Conservation (phyloP, 129 eudicot genomes). For the Ambrosia artemisiifolia region DNA sequence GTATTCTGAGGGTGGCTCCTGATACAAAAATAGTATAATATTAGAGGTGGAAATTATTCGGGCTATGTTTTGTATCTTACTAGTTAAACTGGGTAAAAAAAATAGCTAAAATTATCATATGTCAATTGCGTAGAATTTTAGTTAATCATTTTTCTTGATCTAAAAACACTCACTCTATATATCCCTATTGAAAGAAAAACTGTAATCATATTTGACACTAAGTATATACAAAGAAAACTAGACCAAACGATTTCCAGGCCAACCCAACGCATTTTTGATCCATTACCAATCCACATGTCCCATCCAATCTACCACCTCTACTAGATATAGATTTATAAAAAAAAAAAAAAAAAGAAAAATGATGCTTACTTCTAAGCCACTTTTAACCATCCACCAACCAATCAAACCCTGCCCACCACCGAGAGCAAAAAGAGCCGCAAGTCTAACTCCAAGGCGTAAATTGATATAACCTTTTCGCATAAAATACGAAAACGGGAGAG, state of each 20-base stretch:
- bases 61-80: background rate
- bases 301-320: no score
- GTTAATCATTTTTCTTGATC: no score
- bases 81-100: background rate
- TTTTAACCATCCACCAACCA: conserved; percentile 99
- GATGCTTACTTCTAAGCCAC: conserved; percentile 80
- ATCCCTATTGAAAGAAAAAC: no score
- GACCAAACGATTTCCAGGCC: no score
- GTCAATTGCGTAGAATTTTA: no score
- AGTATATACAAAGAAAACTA: no score
- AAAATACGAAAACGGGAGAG: conserved; percentile 88
- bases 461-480: conserved; percentile 86
- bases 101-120: background rate
- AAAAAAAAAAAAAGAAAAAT: conserved; percentile 10
- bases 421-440: conserved; percentile 74
- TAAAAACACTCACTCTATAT: no score
- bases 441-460: conserved; percentile 66
- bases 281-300: no score
- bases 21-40: background rate
- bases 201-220: no score
- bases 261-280: no score
- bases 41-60: background rate
- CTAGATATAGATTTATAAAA: no score
- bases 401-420: conserved; percentile 97
- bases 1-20: conserved; percentile 87